Evolutionary conservation across 176 grass and related monocot species (phyloP).

Genomic region (Carex pumila): DNA sequence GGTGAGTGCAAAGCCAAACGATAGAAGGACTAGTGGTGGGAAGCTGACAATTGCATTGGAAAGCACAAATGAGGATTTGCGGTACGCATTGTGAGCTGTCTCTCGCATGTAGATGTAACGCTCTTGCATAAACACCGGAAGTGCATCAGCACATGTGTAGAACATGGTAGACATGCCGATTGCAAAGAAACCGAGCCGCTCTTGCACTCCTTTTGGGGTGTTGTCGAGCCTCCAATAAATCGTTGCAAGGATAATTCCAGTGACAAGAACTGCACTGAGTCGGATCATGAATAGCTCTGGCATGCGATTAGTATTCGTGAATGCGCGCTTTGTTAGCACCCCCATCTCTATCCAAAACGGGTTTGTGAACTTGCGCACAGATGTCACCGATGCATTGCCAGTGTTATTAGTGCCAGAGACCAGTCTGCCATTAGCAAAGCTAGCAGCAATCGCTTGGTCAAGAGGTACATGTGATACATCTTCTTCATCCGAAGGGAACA

Average conservation of each 20-base stretch:
- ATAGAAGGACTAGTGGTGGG: conserved; percentile 54
- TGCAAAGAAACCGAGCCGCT: conserved; percentile 71
- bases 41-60: conserved; percentile 57
- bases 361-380: conserved; percentile 58
- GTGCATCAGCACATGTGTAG: conserved; percentile 67
- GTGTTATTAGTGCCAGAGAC: conserved; percentile 31
- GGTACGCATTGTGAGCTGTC: conserved; percentile 72
- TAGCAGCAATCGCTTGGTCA: conserved; percentile 34
- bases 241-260: conserved; percentile 61
- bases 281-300: conserved; percentile 66
- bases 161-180: conserved; percentile 82
- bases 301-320: conserved; percentile 60
- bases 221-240: conserved; percentile 77
- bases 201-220: conserved; percentile 53
- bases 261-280: conserved; percentile 46
- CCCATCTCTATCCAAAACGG: conserved; percentile 68
- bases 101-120: conserved; percentile 80
- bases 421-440: conserved; percentile 51
- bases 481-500: background rate
- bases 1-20: conserved; percentile 41
- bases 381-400: background rate
- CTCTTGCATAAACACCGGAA: conserved; percentile 74
- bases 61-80: conserved; percentile 63
- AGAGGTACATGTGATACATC: conserved; percentile 17
- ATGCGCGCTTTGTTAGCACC: conserved; percentile 48